A percentile compares a stretch with the other conserved stretches of the same genome.
Evolutionary conservation across 106 monocot species (phyloP).

Genomic region (Acorus gramineus): DNA sequence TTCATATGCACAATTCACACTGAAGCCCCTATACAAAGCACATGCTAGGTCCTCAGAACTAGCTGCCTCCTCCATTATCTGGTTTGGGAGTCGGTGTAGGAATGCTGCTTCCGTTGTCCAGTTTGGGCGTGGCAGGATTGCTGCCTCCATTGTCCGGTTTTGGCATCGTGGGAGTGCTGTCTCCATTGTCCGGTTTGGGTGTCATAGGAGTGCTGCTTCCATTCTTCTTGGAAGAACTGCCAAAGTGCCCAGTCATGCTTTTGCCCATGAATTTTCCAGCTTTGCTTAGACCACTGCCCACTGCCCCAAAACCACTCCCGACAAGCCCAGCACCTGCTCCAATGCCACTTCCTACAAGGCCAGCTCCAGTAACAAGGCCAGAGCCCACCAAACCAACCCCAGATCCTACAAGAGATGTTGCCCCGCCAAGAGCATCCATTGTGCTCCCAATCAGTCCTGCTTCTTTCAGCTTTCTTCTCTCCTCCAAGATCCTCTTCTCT

Average conservation of each 20-base stretch:
- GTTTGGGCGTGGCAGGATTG: no score
- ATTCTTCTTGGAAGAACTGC: slow-evolving; percentile 28
- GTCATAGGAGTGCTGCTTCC: slow-evolving; percentile 11
- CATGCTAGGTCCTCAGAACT: no score
- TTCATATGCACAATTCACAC: no score
- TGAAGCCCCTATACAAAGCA: no score
- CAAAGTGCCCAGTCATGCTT: slow-evolving; percentile 33
- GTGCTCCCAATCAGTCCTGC: slow-evolving; percentile 81
- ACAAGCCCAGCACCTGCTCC: slow-evolving; percentile 40
- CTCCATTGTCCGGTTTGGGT: no score
- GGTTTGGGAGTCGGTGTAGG: no score
- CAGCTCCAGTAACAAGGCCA: slow-evolving; percentile 39
- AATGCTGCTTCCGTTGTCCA: no score
- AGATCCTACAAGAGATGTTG: slow-evolving; percentile 50
- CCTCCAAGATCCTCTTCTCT: slow-evolving; percentile 61
- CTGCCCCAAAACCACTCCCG: slow-evolving; percentile 42
- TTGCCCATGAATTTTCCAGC: slow-evolving; percentile 77
- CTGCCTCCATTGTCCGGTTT: no score
- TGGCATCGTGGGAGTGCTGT: no score
- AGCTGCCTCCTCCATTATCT: no score
- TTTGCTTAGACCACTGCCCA: slow-evolving; percentile 55
- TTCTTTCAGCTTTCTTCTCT: slow-evolving; percentile 69
- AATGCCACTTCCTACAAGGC: slow-evolving; percentile 39
- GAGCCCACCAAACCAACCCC: slow-evolving; percentile 46
- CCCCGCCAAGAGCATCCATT: slow-evolving; percentile 76